Conservation (phyloP, 2,329 filamentous ascomycete genomes). For the Phyllosticta capitalensis region DNA sequence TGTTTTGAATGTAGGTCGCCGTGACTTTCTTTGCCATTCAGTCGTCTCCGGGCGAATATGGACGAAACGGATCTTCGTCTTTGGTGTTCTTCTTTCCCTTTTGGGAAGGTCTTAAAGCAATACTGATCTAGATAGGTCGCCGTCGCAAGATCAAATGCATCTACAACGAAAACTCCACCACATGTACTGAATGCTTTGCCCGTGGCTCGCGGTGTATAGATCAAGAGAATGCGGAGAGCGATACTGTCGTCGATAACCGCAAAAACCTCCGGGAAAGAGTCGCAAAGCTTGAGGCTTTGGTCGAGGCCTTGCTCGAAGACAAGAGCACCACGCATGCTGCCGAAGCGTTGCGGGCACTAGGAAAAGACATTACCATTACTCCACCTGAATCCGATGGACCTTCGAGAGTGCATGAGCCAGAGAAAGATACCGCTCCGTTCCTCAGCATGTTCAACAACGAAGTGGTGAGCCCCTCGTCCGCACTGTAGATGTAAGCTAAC, state of each 20-base stretch:
- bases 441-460: conserved; percentile 10
- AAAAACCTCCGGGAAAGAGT: conserved; percentile 36
- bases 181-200: conserved; percentile 37
- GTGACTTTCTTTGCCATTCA: background rate
- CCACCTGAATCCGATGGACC: background rate
- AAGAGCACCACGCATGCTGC: conserved; percentile 20
- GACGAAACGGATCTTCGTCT: background rate
- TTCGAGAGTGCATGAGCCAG: background rate
- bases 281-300: conserved; percentile 31
- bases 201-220: conserved; percentile 37
- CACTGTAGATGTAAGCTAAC: background rate
- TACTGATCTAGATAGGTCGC: conserved; percentile 26
- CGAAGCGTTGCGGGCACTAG: conserved; percentile 15
- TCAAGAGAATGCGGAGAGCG: conserved; percentile 34
- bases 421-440: background rate
- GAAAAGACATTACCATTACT: background rate
- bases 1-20: conserved; percentile 34
- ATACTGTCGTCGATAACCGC: conserved; percentile 31
- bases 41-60: background rate
- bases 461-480: conserved; percentile 3
- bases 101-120: conserved; percentile 15
- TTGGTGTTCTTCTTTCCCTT: conserved; percentile 2
- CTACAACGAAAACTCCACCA: conserved; percentile 29
- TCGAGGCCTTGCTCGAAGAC: conserved; percentile 27
- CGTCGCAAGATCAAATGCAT: conserved; percentile 43